These are phyloP conservation scores for Artemisia annua DNA, from an alignment of 129 eudicot genomes.

Conservation along the genomic window DNA sequence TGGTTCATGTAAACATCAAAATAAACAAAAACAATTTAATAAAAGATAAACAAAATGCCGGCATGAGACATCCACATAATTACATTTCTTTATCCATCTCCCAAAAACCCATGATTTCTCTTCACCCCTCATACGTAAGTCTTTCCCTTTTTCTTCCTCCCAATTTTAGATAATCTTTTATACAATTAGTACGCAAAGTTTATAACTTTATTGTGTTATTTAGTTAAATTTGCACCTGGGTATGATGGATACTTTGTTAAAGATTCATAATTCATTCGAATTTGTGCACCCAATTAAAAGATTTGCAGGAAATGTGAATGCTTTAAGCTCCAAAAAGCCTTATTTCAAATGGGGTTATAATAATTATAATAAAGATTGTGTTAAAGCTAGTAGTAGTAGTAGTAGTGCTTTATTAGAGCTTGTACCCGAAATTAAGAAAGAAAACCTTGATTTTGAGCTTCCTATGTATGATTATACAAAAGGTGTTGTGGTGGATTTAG, in stretches of 20 bases:
- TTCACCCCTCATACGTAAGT: slow-evolving; percentile 35
- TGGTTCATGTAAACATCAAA: slow-evolving; percentile 9
- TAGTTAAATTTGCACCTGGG: slow-evolving; percentile 20
- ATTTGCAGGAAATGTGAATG: slow-evolving; percentile 51
- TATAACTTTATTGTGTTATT: slow-evolving; percentile 11
- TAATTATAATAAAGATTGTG: slow-evolving; percentile 26
- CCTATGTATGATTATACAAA: slow-evolving; percentile 85
- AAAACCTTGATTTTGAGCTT: slow-evolving; percentile 94
- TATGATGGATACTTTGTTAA: slow-evolving; percentile 76
- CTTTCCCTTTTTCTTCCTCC: slow-evolving; percentile 21
- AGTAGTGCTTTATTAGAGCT: slow-evolving; percentile 88
- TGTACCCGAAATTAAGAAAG: slow-evolving; percentile 91
- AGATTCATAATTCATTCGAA: slow-evolving; percentile 73
- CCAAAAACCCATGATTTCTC: slow-evolving; percentile 17
- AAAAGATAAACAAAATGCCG: neutral
- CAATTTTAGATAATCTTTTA: neutral
- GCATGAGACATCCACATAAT: slow-evolving; percentile 13
- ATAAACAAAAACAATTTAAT: neutral
- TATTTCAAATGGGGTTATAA: slow-evolving; percentile 40
- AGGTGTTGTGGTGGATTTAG: slow-evolving; percentile 72
- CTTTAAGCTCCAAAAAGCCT: slow-evolving; percentile 49
- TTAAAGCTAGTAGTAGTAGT: slow-evolving; percentile 41
- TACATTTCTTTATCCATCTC: slow-evolving; percentile 27
- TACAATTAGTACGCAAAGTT: slow-evolving; percentile 18
- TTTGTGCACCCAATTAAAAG: slow-evolving; percentile 65